Evolutionary conservation across 148 eudicot species (phyloP), one percentile per base, ranked within the genome.

Genomic region (Persicaria maculosa): DNA sequence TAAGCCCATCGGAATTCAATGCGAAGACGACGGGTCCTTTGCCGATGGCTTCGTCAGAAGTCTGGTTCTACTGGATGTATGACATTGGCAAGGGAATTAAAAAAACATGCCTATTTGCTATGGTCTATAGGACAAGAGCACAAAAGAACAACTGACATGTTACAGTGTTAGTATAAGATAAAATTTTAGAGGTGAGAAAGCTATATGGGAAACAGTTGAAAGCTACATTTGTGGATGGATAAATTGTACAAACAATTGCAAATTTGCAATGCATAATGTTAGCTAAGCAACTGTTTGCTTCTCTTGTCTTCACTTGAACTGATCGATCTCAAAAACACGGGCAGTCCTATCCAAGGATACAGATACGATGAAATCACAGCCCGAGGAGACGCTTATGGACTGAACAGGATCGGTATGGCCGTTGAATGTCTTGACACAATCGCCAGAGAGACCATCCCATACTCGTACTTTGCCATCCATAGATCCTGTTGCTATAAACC

Each of bases 361-460:
- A 5, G 97, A 93, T 20, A 93, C 95, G 9, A 93, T 81, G 83
- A 74, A 88, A 16, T 83, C 84, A 2, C 86, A 85, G 45, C 79
- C 79, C 48, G 93, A 79, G 0, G 97, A 85, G 17, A 84, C 83
- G 17, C 84, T 84, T 5, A 93, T 62, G 54, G 95, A 88, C 71
- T 93, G 93, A 76, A 93, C 79, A 64, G 85, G 81, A 77, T 76
- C 83, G 8, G 83, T 20, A 74, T 93, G 98, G 1, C 98, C 98
- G 4, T 77, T 79, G 58, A 91, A 88, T 74, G 83, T 81, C 79
- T 79, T 89, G 55, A 80, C 83, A 80, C 91, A 73, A 31, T 86
- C 92, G 57, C 88, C 92, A 7, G 92, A 89, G n/a, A 88, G 91
- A 68, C 97, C 84, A 74, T 93, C 97, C 98, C 98, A 93, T 62